Conservation (phyloP, 2,329 filamentous ascomycete species). For the Calonectria montana region DNA sequence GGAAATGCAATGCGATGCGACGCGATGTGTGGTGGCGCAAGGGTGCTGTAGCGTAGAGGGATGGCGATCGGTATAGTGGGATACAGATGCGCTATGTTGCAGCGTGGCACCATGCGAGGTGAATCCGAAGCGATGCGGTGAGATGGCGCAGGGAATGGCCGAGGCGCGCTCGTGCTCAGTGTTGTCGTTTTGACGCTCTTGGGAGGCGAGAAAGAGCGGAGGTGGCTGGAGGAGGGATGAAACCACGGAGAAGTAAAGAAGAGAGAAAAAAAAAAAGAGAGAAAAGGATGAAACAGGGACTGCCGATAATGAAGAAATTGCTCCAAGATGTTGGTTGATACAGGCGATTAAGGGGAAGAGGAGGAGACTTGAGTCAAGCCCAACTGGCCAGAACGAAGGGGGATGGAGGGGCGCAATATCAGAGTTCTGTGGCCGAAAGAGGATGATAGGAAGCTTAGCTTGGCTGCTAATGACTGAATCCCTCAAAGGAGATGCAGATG, state of each 20-base stretch:
- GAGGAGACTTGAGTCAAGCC: conserved; percentile 9
- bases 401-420: neutral
- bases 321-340: conserved; percentile 1
- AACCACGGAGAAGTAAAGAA: neutral
- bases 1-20: conserved; percentile 6
- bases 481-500: conserved; percentile 14
- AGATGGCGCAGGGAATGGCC: neutral
- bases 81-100: conserved; percentile 5
- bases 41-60: conserved; percentile 3
- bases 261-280: neutral
- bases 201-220: neutral
- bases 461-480: conserved; percentile 3
- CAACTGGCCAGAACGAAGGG: neutral
- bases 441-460: neutral
- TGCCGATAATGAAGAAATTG: neutral
- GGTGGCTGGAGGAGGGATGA: conserved; percentile 6
- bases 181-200: neutral
- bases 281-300: neutral
- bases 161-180: neutral
- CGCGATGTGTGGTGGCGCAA: conserved; percentile 17
- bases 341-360: conserved; percentile 4
- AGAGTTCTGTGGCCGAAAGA: conserved; percentile 3
- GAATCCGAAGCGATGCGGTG: neutral
- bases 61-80: conserved; percentile 1
- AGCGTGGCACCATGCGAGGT: neutral